Evolutionary conservation across 2,329 filamentous ascomycete genomes (phyloP).

Genomic region (Beauveria rudraprayagi): DNA sequence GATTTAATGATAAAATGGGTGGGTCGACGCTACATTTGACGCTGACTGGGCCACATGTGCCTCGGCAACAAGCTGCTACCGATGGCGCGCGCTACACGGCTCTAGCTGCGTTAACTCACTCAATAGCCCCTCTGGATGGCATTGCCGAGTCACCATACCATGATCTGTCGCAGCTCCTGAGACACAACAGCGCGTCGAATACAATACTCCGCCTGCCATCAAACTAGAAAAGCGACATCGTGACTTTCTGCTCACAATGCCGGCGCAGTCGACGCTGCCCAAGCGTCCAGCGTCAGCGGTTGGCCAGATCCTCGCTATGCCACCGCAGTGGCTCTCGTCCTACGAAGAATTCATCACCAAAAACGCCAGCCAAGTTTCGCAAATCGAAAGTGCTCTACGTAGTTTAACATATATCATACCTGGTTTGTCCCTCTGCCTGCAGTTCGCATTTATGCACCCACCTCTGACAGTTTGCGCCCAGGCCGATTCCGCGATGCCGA

Average conservation of each 20-base stretch:
- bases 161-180: too few species aligned
- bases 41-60: too few species aligned
- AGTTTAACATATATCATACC: conserved; percentile 95
- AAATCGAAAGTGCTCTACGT: conserved; percentile 87
- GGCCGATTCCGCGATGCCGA: conserved; percentile 86
- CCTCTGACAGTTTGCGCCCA: conserved; percentile 21
- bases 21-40: too few species aligned
- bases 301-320: conserved; percentile 43
- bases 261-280: conserved; percentile 9
- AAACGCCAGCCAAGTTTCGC: conserved; percentile 86
- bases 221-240: not conserved
- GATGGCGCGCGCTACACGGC: too few species aligned
- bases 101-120: too few species aligned
- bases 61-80: too few species aligned
- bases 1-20: too few species aligned
- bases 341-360: conserved; percentile 91
- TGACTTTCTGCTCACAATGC: conserved; percentile 1
- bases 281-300: conserved; percentile 17
- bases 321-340: conserved; percentile 58
- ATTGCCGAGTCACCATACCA: too few species aligned
- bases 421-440: conserved; percentile 36
- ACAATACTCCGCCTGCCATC: too few species aligned
- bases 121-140: too few species aligned
- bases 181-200: too few species aligned
- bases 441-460: not conserved